phyloP scores from a whole-genome alignment of 768 basidiomycete species.

The Leccinum barrowsii region DNA sequence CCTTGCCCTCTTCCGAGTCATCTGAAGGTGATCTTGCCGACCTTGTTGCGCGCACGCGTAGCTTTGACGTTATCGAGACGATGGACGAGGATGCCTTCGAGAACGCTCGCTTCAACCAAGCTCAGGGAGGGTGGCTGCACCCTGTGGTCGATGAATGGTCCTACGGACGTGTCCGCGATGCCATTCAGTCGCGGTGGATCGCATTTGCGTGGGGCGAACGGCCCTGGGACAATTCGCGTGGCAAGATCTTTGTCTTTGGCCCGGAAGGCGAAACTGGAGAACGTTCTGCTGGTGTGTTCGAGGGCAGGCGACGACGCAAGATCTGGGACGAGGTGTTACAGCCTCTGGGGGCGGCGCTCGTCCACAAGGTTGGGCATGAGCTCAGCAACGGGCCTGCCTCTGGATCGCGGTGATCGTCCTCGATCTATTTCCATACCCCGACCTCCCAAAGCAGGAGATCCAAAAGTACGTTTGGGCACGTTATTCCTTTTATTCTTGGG shows the following conservation, averaged over 20 bases:
- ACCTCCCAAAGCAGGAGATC: neutral
- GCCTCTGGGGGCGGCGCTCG: constrained; percentile 62
- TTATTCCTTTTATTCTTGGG: neutral
- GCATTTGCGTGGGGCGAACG: constrained; percentile 69
- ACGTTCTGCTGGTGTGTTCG: constrained; percentile 60
- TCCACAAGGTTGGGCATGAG: constrained; percentile 72
- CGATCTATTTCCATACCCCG: neutral
- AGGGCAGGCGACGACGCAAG: constrained; percentile 54
- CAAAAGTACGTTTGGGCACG: constrained; percentile 11
- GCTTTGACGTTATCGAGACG: constrained; percentile 25
- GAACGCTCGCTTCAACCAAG: constrained; percentile 4
- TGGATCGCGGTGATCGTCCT: constrained; percentile 19
- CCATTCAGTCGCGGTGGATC: constrained; percentile 73
- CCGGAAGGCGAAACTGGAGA: constrained; percentile 82
- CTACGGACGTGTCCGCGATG: constrained; percentile 63
- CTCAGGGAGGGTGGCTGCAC: constrained; percentile 46
- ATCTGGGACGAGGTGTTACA: constrained; percentile 66
- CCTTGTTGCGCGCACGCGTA: constrained; percentile 15
- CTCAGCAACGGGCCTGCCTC: constrained; percentile 63
- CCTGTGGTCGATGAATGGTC: constrained; percentile 63
- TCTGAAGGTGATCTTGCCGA: constrained; percentile 21
- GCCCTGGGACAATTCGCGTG: constrained; percentile 57
- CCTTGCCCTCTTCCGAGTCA: constrained; percentile 28
- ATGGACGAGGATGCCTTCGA: constrained; percentile 26
- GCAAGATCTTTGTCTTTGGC: constrained; percentile 75